Evolutionary conservation across 257 asterid species (phyloP), one percentile per base, ranked within the genome.

Genomic region (Salvia rosmarinus): DNA sequence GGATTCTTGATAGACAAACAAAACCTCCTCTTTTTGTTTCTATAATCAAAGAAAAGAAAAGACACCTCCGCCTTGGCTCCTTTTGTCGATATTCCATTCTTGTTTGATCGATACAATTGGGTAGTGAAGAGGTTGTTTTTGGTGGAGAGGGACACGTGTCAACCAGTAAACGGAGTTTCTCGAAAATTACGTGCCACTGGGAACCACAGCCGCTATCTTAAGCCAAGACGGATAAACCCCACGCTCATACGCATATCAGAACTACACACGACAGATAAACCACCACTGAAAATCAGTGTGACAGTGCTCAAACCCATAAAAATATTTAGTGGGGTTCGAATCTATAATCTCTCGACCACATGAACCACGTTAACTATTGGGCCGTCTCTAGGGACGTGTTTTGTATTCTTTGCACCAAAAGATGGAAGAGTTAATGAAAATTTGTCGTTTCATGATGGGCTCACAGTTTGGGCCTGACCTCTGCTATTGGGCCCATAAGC

Each of bases 371-470:
- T n/a, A n/a, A n/a, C n/a, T n/a, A n/a, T n/a, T n/a, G n/a, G n/a
- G n/a, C n/a, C n/a, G n/a, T n/a, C n/a, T n/a, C n/a, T n/a, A n/a
- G n/a, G n/a, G n/a, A n/a, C n/a, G n/a, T n/a, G 1, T n/a, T 64
- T 28, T 37, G 7, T 32, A 23, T 39, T 37, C 30, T 64, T 43
- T 57, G 17, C 68, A 42, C 28, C 42, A 25, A 25, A 67, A 49
- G 14, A 42, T 61, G 55, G 59, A 72, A 32, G 44, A 71, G 74
- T 64, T 71, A 3, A 51, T 35, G 77, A 67, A 58, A 67, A 1
- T 72, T 78, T 59, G 82, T 78, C 78, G 75, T 57, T 11, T 77
- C 56, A 23, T 64, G 66, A 64, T 77, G 72, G 17, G 60, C 72
- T 71, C 44, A 25, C 35, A 77, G 70, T 71, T 71, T 56, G 81